These are phyloP conservation scores for Nakazawaea wyomingensis DNA, from an alignment of 805 yeast species.

Conservation along the genomic window DNA sequence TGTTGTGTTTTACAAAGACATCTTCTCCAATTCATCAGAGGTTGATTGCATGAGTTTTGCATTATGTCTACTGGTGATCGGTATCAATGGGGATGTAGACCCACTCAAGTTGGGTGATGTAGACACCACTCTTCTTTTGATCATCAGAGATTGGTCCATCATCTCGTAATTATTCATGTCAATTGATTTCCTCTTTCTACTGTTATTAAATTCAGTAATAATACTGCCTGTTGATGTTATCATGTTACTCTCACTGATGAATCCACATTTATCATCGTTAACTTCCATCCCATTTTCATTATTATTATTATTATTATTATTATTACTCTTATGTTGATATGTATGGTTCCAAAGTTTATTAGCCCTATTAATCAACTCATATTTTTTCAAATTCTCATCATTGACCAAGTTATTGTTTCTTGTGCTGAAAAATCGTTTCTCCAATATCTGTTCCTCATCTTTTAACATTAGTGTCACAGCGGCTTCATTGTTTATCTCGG, in stretches of 20 bases:
- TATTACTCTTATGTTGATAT: conserved; percentile 14
- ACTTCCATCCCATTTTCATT: background rate
- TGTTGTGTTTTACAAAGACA: conserved; percentile 17
- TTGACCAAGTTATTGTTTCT: background rate
- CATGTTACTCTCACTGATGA: no score
- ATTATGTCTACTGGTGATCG: conserved; percentile 20
- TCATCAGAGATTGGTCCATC: conserved; percentile 1
- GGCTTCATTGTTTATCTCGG: conserved; percentile 31
- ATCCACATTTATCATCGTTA: no score
- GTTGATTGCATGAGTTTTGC: conserved; percentile 25
- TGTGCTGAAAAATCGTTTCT: conserved; percentile 5
- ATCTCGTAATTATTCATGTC: conserved; percentile 12
- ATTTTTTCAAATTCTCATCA: conserved; percentile 21
- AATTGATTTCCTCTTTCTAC: conserved; percentile 17
- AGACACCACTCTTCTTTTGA: conserved; percentile 22
- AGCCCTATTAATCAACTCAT: conserved; percentile 29
- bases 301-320: conserved; percentile 4
- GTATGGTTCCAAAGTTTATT: conserved; percentile 31
- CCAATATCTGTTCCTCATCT: conserved; percentile 23
- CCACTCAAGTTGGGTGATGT: conserved; percentile 16
- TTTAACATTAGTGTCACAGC: conserved; percentile 26
- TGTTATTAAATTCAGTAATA: conserved; percentile 11
- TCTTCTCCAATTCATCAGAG: conserved; percentile 25
- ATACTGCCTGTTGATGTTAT: no score
- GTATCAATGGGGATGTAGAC: conserved; percentile 8